These are phyloP conservation scores for Albatrellus ellisii DNA, from an alignment of 768 basidiomycete species.

Conservation along the genomic window DNA sequence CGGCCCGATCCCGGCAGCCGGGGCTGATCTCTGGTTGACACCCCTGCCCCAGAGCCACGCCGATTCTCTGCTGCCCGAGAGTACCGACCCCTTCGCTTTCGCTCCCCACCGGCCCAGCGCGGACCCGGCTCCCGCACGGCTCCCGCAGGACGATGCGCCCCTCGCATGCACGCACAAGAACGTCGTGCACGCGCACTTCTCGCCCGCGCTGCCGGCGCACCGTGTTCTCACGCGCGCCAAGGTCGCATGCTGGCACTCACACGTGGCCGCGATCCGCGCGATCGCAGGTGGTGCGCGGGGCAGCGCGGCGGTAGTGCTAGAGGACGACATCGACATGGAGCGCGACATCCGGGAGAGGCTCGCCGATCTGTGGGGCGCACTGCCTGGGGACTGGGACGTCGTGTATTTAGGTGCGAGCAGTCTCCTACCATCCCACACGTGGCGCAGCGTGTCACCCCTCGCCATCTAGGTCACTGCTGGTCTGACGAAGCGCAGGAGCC, in stretches of 20 bases:
- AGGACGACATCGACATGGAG: slow-evolving; percentile 77
- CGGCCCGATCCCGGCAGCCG: slow-evolving; percentile 5
- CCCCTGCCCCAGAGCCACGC: slow-evolving; percentile 1
- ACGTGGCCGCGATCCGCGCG: slow-evolving; percentile 35
- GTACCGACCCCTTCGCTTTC: neutral
- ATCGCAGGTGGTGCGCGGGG: slow-evolving; percentile 20
- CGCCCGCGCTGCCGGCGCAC: slow-evolving; percentile 27
- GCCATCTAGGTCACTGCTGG: slow-evolving; percentile 59
- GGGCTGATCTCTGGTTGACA: slow-evolving; percentile 14
- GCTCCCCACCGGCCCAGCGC: neutral
- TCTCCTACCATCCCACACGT: neutral
- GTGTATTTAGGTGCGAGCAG: slow-evolving; percentile 47
- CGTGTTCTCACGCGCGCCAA: slow-evolving; percentile 43
- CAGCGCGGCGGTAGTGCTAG: slow-evolving; percentile 43
- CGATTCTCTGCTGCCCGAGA: neutral
- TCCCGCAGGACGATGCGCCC: neutral
- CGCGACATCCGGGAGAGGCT: slow-evolving; percentile 35
- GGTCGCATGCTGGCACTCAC: slow-evolving; percentile 64
- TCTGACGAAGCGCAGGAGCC: slow-evolving; percentile 46
- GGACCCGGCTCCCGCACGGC: no score
- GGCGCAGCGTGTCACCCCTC: neutral
- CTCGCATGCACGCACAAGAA: slow-evolving; percentile 19
- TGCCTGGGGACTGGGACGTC: slow-evolving; percentile 60
- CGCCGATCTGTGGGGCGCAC: slow-evolving; percentile 29
- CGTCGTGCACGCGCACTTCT: slow-evolving; percentile 23